These are phyloP conservation scores for Juglanconis oblonga DNA, from an alignment of 2,329 filamentous ascomycete species.

Conservation along the genomic window DNA sequence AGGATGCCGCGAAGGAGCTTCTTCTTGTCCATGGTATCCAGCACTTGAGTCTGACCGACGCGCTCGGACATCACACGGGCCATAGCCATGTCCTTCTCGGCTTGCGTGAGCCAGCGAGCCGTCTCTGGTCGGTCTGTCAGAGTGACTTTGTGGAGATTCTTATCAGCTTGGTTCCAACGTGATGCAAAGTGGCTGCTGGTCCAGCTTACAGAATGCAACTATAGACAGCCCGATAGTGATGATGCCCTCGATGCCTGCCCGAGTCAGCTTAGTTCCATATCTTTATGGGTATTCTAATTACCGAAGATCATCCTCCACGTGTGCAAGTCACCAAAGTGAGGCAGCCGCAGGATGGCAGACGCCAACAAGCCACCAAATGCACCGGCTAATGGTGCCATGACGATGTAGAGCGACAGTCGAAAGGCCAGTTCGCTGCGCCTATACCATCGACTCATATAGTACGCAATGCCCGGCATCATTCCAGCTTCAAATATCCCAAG, in stretches of 20 bases:
- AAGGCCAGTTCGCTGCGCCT: slow-evolving; percentile 57
- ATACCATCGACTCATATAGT: slow-evolving; percentile 69
- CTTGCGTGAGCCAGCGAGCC: slow-evolving; percentile 61
- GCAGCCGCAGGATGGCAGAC: slow-evolving; percentile 55
- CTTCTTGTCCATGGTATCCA: slow-evolving; percentile 58
- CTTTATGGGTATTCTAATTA: background rate
- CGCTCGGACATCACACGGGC: slow-evolving; percentile 68
- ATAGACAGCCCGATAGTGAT: slow-evolving; percentile 52
- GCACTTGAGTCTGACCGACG: slow-evolving; percentile 57
- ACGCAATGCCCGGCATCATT: slow-evolving; percentile 71
- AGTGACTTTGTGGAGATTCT: slow-evolving; percentile 35
- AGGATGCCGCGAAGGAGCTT: slow-evolving; percentile 63
- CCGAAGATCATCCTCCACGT: slow-evolving; percentile 69
- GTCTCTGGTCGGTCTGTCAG: slow-evolving; percentile 68
- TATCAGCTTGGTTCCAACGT: background rate
- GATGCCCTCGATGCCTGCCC: slow-evolving; percentile 57
- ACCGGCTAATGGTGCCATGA: slow-evolving; percentile 62
- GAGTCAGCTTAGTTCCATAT: background rate
- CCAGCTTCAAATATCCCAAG: slow-evolving; percentile 70
- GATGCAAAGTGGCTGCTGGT: background rate
- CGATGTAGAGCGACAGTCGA: slow-evolving; percentile 56
- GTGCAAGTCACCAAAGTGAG: slow-evolving; percentile 53
- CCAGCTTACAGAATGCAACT: slow-evolving; percentile 47
- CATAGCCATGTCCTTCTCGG: slow-evolving; percentile 65
- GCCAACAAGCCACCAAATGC: slow-evolving; percentile 62